phyloP scores from a whole-genome alignment of 371 early-diverging fungal species.

The Mucor ambiguus region DNA sequence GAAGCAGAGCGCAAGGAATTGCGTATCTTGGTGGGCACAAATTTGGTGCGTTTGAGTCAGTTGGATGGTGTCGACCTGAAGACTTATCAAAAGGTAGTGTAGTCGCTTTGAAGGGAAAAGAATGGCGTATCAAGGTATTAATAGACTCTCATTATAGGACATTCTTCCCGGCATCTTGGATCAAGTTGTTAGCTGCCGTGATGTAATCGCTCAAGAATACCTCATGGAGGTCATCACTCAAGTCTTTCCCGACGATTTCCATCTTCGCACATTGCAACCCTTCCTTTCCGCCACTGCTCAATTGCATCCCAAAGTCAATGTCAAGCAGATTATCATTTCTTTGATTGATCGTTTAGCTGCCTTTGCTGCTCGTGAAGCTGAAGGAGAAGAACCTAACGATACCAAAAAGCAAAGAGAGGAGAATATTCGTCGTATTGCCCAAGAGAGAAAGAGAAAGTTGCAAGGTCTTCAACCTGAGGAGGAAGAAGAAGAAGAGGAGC shows the following conservation, averaged over 20 bases:
- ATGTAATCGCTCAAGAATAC: conserved; percentile 98
- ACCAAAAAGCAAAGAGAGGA: conserved; percentile 27
- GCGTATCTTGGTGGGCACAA: conserved; percentile 91
- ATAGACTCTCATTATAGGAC: neutral
- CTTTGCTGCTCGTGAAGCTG: conserved; percentile 63
- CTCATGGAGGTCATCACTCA: conserved; percentile 98
- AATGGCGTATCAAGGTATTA: neutral
- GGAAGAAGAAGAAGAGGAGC: conserved; percentile 27
- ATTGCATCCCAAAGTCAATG: conserved; percentile 88
- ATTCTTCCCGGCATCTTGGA: conserved; percentile 87
- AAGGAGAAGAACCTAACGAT: conserved; percentile 34
- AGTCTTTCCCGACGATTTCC: conserved; percentile 96
- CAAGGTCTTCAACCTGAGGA: conserved; percentile 25
- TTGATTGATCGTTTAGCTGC: conserved; percentile 87
- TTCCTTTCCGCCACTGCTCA: conserved; percentile 89
- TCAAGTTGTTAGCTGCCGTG: conserved; percentile 94
- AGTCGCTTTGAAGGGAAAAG: too few relatives aligned
- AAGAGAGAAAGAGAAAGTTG: conserved; percentile 30
- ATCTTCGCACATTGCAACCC: conserved; percentile 86
- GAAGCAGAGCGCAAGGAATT: conserved; percentile 93
- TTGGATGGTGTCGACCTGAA: conserved; percentile 80
- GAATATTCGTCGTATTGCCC: conserved; percentile 30
- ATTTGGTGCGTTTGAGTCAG: conserved; percentile 87
- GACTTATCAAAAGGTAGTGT: conserved; percentile 69
- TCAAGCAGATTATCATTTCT: conserved; percentile 92